Base-by-base conservation (phyloP, 2,329 filamentous ascomycete genomes). In the Curvularia lunata region DNA sequence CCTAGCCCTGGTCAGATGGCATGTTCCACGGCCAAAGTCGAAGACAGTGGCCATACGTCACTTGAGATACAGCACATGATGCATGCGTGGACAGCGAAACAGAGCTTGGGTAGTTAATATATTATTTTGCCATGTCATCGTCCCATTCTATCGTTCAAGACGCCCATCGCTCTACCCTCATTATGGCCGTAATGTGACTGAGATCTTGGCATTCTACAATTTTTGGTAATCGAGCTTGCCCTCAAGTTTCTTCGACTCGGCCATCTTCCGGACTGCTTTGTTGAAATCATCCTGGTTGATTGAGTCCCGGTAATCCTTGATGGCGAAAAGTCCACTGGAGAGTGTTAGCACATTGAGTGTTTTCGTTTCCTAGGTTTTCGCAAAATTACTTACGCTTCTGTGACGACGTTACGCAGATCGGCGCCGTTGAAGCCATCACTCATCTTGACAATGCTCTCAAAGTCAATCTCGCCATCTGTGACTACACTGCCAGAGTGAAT, bases 371-470 rank as follows among this genome's bases (percentile, higher is more conserved):
- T 38, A 38, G 47, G n/a, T 25, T 23, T 10, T 21, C 9, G 41
- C 6, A 23, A 13, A 3, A 5, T 5, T 38, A 88, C 92, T 84
- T 86, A 96, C 92, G 95, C 95, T 84, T 99, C 95, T 13, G 95
- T 99, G 51, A 99, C 93, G 51, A 99, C 93, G 75, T 99, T 99
- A 74, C 95, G 86, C 83, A 99, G 81, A 86, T 99, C 95, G 49
- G 95, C 95, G 75, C 95, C 95, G 79, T 99, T 99, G 71, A 99
- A 85, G 27, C 94, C 93, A 74, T 99, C 95, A 70, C 93, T 97
- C 95, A 99, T 99, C 88, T 99, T 99, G 67, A 99, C 95, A 59
- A 99, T 92, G 71, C 92, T 97, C 85, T 99, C 95, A 75, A 96
- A 99, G 78, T 99, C 96, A 73, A 99, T 92, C 63, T 99, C 95